Base-by-base conservation (phyloP, 148 eudicot species). In the Camellia granthamiana region DNA sequence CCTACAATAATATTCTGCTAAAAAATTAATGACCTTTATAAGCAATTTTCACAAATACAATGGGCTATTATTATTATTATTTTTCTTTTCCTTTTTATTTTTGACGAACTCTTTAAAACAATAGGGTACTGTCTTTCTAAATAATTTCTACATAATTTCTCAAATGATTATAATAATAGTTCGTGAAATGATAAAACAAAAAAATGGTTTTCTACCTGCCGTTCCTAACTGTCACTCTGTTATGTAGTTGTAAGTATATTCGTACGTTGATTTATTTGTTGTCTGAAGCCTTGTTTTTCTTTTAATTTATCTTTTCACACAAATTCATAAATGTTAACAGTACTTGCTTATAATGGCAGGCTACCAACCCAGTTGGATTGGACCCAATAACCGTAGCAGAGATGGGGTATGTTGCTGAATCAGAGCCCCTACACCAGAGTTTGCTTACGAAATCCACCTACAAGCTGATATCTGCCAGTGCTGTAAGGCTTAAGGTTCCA, bases 381-480 rank as follows among this genome's bases (percentile, higher is more conserved):
- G 79, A 79, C 63, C 58, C 73, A 41, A 76, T 64, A 67, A 74
- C 65, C 23, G 38, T 54, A 13, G 75, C n/a, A n/a, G 83, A 76
- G 55, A 49, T 30, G 42, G 68, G 49, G 3, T 43, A 8, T 43
- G 43, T 60, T 64, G 30, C 78, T 74, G 74, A 78, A 74, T 51
- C 85, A 18, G 77, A 82, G 69, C 70, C 82, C 19, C 66, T 63
- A 23, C 47, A 60, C 47, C 72, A 67, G 62, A 77, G 77, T 67
- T 75, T 84, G 43, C 77, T 86, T 41, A 80, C 72, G 56, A 83
- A 76, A 74, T 84, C 81, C 42, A 58, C 84, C 30, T 23, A 21
- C 75, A 84, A 80, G 78, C 77, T 86, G 38, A 72, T 81, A 44
- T 73, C 90, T 76, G 83, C 83, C 56, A 86, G 86, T 78, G 41